Evolutionary conservation across 2,329 filamentous ascomycete species (phyloP).

Genomic region (Fusarium bulbicola): DNA sequence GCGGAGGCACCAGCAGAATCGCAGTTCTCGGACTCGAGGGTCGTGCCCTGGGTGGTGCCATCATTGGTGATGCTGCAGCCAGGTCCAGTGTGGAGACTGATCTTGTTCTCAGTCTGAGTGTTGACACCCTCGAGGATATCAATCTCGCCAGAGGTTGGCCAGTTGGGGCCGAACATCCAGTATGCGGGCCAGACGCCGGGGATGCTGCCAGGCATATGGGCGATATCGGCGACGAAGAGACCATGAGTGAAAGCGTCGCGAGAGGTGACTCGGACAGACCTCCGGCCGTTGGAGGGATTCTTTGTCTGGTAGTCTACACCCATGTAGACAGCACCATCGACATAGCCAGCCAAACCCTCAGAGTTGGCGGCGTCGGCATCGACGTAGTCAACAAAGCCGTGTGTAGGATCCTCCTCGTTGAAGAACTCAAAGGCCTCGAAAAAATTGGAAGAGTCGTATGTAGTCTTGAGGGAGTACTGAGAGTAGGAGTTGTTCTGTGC

Average conservation of each 20-base stretch:
- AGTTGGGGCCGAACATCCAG: conserved; percentile 73
- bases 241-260: conserved; percentile 73
- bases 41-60: conserved; percentile 56
- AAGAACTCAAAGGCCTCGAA: conserved; percentile 67
- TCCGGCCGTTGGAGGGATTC: conserved; percentile 67
- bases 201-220: conserved; percentile 76
- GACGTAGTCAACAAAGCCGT: conserved; percentile 78
- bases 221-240: conserved; percentile 77
- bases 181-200: conserved; percentile 83
- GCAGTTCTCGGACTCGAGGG: conserved; percentile 64
- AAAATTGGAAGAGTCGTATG: conserved; percentile 64
- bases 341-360: conserved; percentile 66
- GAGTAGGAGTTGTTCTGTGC: conserved; percentile 37
- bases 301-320: conserved; percentile 72
- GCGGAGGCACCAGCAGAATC: conserved; percentile 59
- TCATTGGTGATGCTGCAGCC: conserved; percentile 66
- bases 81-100: conserved; percentile 73
- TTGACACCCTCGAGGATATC: conserved; percentile 85
- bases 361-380: conserved; percentile 64
- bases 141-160: conserved; percentile 78
- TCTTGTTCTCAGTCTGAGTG: conserved; percentile 62
- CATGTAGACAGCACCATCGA: conserved; percentile 68
- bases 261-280: conserved; percentile 75
- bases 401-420: conserved; percentile 70
- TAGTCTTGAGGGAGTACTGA: conserved; percentile 57